Evolutionary conservation across 164 flowering plant species (phyloP), one percentile per base, ranked within the genome.

Genomic region (Vitis riparia): DNA sequence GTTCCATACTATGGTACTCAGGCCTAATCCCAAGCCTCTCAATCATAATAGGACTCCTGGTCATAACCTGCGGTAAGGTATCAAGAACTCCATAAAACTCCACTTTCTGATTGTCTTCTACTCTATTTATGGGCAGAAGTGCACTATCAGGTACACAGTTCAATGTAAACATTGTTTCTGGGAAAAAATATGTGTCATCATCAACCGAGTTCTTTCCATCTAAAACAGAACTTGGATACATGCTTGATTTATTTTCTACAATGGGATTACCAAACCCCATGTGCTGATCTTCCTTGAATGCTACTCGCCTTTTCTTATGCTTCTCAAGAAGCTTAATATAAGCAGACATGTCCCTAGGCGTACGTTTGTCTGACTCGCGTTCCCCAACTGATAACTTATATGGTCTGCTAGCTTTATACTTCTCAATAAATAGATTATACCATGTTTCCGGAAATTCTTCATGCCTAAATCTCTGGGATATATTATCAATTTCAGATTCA

Each of bases 91-190:
- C 95, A 84, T 74, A 72, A 64, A 82, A 81, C 73, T 91, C 89
- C 32, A 87, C 59, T 71, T 87, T 92, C 44, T 62, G 83, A 32
- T 66, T 76, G 19, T 83, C 84, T 62, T 81, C 83, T 50, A 49
- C 63, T 63, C 78, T 62, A 62, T n/a, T 75, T 60, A 61, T 51
- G 10, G 79, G 77, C 56, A 87, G 85, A 10, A 89, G 83, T 60
- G 97, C 94, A 75, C 80, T 86, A 67, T 91, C 97, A 29, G 99
- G 99, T 14, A 96, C 94, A 80, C 92, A 89, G 73, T 92, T 91
- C 66, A 78, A 69, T 29, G 85, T 79, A 77, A 85, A 96, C 90
- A 88, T 86, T 57, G 83, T 79, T 76, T 96, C 99, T 0, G 98
- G 99, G 56, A 93, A 83, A 79, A 93, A 86, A 5, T 19, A 72